Evolutionary conservation across 176 grass and related monocot genomes (phyloP), one percentile per base, ranked within the genome.

Genomic region (Puccinellia tenuiflora): DNA sequence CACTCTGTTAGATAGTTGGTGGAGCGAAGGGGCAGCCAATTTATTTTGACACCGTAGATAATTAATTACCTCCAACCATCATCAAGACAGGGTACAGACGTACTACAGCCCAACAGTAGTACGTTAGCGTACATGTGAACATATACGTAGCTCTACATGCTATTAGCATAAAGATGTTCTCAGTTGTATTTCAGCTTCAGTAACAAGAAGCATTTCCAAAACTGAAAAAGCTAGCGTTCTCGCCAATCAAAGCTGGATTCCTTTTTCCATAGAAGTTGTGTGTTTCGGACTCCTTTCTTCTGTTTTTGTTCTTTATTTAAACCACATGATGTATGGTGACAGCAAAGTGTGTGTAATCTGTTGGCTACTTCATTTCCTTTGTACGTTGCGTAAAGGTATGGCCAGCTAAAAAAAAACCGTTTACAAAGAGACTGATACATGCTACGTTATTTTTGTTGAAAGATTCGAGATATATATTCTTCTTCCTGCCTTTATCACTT

Each of bases 211-310:
- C 29, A 38, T 59, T 50, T 72, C 25, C 25, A 53, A 29, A 65
- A 86, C 25, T 7, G 4, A 61, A 78, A 81, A 79, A 68, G 51
- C 24, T 63, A 78, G 83, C 53, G 73, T 86, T 82, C 5, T 43
- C 7, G 5, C 63, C 88, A 64, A 77, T 89, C 72, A 82, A 89
- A 86, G 88, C 54, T 21, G 34, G 83, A 89, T 82, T 86, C 88
- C 78, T 82, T 72, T 85, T 26, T 77, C 87, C 40, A 73, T 0
- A 5, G 31, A 35, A 46, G 48, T 14, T 79, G 22, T 56, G 38
- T 76, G 77, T 60, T 34, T 82, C 31, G 21, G 63, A 57, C 78
- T 61, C 70, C 39, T 76, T 43, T 25, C 77, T 25, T 26, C n/a
- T 26, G 30, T 62, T 62, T 42, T 33, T 10, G 59, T 48, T 80